Evolutionary conservation across 2,329 filamentous ascomycete genomes (phyloP), one percentile per base, ranked within the genome.

Genomic region (Diaporthe nobilis): DNA sequence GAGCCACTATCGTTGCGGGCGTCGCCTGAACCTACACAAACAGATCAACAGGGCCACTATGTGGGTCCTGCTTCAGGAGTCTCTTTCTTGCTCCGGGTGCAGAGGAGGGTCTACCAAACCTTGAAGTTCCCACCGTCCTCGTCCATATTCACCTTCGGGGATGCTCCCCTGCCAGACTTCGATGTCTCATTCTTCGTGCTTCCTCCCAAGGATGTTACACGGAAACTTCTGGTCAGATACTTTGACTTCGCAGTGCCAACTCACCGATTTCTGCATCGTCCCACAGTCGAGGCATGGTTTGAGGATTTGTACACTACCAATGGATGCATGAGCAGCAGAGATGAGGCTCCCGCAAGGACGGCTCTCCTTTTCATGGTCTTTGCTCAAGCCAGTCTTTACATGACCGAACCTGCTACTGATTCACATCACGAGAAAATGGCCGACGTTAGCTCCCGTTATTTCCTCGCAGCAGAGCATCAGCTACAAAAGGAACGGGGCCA

Each of bases 111-210:
- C 10, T 86, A 86, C 76, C 83, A 86, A 68, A 84, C 84, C 39
- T 77, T 82, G 3, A 78, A 80, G 71, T 82, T 80, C 71, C 84
- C 85, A 6, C 83, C 84, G 31, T 81, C 85, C 42, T 84, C 84
- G 1, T 85, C 87, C 2, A 88, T 89, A 34, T 88, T 89, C 78
- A 86, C 86, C 0, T 88, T 87, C 77, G 88, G 86, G 17, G 88
- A 90, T 78, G 83, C 87, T 22, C 87, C 86, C 2, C 76, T 89
- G 9, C 85, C 86, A 0, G 84, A 87, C 4, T 84, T 84, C 57
- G 85, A 87, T 76, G 81, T 84, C 1, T 84, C 84, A 0, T 85
- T 86, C 71, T 87, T 86, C 74, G 81, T 86, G 9, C 78, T 89
- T 44, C 85, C 84, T 9, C 80, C 82, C 4, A 77, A 78, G 49